Evolutionary conservation across 179 eudicot genomes (phyloP), one percentile per base, ranked within the genome.

Genomic region (Heliamphora pulchella): DNA sequence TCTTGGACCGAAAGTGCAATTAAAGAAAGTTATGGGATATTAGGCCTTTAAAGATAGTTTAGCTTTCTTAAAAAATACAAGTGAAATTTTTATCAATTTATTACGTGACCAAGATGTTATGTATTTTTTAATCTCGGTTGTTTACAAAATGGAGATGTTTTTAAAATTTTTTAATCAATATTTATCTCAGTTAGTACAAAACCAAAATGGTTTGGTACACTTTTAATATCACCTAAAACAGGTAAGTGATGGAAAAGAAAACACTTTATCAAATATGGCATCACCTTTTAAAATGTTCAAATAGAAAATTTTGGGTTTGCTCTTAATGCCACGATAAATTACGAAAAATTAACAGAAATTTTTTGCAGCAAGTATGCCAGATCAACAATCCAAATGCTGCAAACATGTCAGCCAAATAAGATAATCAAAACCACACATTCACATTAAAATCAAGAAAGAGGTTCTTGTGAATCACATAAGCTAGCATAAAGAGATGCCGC

Each of bases 381-480:
- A 89, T 96, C 99, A 76, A 96, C 98, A 61, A 97, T 96, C 99
- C 99, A 96, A 83, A 96, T 89, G 87, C 99, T 96, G 92, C 87
- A 85, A 74, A n/a, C 78, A 78, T 22, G 66, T 14, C 67, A 78
- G 62, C 8, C 48, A 54, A 59, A 68, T 48, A 71, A 71, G 51
- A 67, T 17, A 8, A 61, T 76, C 31, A 75, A 66, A 58, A 76
- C 39, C 1, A 47, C 39, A 46, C 62, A 73, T 73, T 20, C 41
- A 53, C 15, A 51, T 41, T 47, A 50, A 44, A 1, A 59, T 59
- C 59, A 46, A 59, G 59, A 8, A 18, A 44, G 41, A 64, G 8
- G 3, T 48, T 17, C 63, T 44, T 3, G 1, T 69, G 48, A 31
- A 31, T 66, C 54, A 50, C 20, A 61, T 68, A 44, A 53, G 47